Conservation (phyloP, 192 early-diverging fungal species). For the Rhizoclosmatium sp. region DNA sequence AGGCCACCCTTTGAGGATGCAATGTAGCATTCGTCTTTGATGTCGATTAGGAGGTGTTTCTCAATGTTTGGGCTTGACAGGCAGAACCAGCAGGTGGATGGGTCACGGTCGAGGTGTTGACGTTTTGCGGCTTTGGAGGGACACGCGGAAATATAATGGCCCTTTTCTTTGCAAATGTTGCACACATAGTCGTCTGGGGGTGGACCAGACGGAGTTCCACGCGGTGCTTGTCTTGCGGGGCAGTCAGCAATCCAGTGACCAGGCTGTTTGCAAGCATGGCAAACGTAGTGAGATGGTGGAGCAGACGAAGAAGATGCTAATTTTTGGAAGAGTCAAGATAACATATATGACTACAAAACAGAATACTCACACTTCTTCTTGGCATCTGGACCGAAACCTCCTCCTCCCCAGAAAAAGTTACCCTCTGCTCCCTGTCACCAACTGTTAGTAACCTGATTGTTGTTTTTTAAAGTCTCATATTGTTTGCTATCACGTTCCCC, state of each 20-base stretch:
- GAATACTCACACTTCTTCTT: constrained; percentile 32
- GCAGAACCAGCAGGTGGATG: constrained; percentile 92
- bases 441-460: too few relatives aligned
- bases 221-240: constrained; percentile 36
- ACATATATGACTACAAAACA: neutral
- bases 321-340: neutral
- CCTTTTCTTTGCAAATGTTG: constrained; percentile 57
- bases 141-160: constrained; percentile 60
- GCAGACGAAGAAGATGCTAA: constrained; percentile 20
- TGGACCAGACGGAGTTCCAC: constrained; percentile 12
- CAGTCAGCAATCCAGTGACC: constrained; percentile 63
- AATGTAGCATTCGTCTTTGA: constrained; percentile 82
- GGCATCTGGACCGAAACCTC: constrained; percentile 21
- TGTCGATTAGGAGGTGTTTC: constrained; percentile 88
- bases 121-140: constrained; percentile 36
- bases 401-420: constrained; percentile 54
- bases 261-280: constrained; percentile 57
- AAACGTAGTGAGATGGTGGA: constrained; percentile 54
- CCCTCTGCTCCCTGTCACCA: constrained; percentile 8
- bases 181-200: constrained; percentile 58
- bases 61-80: constrained; percentile 88
- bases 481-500: too few relatives aligned
- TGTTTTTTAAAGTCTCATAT: too few relatives aligned
- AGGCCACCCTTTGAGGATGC: constrained; percentile 91
- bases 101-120: constrained; percentile 29